Evolutionary conservation across 345 rosid genomes (phyloP), one percentile per base, ranked within the genome.

Genomic region (Citrus trifoliata): DNA sequence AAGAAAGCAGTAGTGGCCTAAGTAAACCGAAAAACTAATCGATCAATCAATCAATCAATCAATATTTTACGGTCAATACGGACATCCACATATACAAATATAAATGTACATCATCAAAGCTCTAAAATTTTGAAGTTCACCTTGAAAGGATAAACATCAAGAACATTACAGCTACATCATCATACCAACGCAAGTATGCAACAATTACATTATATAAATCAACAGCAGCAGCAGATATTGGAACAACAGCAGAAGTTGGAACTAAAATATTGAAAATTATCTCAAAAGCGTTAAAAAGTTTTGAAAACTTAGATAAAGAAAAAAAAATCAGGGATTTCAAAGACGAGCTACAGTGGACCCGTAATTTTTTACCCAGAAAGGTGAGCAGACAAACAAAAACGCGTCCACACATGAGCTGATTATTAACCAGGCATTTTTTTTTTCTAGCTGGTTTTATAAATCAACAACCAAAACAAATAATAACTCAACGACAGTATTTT

Each of bases 401-500:
- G 68, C 58, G 33, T 58, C 18, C 24, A 38, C 5, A 75, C 10
- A 78, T 3, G 64, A 69, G 72, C 67, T 63, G 5, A 53, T 53
- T 4, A 67, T 24, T 25, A 16, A 67, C 24, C 35, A 37, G 66
- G 14, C 30, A 56, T 46, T 46, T 53, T 16, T 48, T 33, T 35
- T 59, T 28, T 0, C 27, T 28, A 4, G 2, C 55, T n/a, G 60
- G 33, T 22, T 33, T n/a, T 27, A 19, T 42, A 19, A 63, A 69
- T 40, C 51, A 70, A 40, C 40, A 40, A 61, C n/a, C 69, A 78
- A 78, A 60, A 9, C 53, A 32, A 75, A 70, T 58, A 46, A 78
- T 40, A 65, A 75, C 22, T 33, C 12, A 78, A 13, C 62, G 55
- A 19, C 42, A 70, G 6, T 53, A 16, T 53, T 21, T 10, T 28